Evolutionary conservation across 495 filamentous ascomycete species (phyloP).

Genomic region (Parathielavia appendiculata): DNA sequence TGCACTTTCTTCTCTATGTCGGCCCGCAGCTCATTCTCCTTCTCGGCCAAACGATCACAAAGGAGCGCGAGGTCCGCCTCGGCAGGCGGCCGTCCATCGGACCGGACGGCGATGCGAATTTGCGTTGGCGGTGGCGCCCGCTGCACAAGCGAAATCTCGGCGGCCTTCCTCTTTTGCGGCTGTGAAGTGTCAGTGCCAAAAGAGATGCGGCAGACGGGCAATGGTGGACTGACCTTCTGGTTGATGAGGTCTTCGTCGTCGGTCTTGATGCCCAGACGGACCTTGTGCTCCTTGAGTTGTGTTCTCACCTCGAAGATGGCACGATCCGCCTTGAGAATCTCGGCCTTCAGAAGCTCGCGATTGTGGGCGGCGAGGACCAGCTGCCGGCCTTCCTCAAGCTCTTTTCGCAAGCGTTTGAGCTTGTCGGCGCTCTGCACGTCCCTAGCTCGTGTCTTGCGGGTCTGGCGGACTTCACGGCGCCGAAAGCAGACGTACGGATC

Average conservation of each 20-base stretch:
- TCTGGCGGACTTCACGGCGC: conserved; percentile 87
- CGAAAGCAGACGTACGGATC: conserved; percentile 99
- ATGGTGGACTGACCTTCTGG: conserved; percentile 65
- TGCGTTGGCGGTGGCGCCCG: conserved; percentile 48
- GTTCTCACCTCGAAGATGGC: conserved; percentile 74
- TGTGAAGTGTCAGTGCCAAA: conserved; percentile 39
- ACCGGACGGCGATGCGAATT: conserved; percentile 62
- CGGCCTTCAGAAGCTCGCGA: conserved; percentile 71
- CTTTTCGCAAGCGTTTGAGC: conserved; percentile 82
- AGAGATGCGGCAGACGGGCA: neutral
- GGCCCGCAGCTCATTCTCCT: conserved; percentile 68
- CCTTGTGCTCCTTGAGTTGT: conserved; percentile 78
- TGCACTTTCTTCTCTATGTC: conserved; percentile 75
- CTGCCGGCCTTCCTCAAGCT: conserved; percentile 83
- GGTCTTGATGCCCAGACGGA: conserved; percentile 80
- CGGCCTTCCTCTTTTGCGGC: conserved; percentile 65
- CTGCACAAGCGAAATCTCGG: conserved; percentile 51
- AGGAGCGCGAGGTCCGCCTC: conserved; percentile 73
- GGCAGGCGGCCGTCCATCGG: conserved; percentile 58
- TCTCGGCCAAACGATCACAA: conserved; percentile 71
- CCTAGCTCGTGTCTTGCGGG: conserved; percentile 86
- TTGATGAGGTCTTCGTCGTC: conserved; percentile 95
- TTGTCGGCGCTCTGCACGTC: conserved; percentile 94
- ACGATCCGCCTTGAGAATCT: conserved; percentile 67
- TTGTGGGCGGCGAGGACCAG: conserved; percentile 69